These are phyloP conservation scores for Fabrea salina DNA, from an alignment of 169 alveolate species.

Conservation along the genomic window DNA sequence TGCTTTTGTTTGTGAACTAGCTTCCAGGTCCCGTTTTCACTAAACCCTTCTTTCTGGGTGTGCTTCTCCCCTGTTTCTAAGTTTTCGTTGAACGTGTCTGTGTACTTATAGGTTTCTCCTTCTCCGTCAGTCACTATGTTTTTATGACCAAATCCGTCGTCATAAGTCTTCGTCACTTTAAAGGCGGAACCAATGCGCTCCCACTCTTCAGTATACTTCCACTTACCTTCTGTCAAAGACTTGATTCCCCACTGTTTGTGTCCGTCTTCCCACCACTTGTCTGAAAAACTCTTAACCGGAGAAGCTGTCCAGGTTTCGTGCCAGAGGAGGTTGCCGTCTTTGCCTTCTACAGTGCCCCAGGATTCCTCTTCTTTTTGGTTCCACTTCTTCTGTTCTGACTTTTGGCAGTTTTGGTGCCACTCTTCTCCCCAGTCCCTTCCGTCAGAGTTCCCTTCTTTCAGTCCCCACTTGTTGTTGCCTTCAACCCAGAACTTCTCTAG, in stretches of 20 bases:
- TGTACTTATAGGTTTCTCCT: neutral
- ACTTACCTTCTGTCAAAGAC: neutral
- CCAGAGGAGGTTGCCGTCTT: neutral
- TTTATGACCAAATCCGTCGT: neutral
- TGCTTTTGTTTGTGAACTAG: neutral
- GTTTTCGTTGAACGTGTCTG: neutral
- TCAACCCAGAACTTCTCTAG: conserved; percentile 6
- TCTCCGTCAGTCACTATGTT: neutral
- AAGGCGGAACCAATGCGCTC: neutral
- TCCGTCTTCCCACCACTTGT: conserved; percentile 14
- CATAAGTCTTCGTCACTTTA: neutral
- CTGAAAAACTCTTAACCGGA: neutral
- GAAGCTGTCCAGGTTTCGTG: neutral
- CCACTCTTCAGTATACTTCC: conserved; percentile 5
- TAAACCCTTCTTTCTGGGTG: conserved; percentile 5
- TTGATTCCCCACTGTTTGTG: conserved; percentile 10
- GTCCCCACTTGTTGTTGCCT: neutral
- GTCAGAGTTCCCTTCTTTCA: neutral
- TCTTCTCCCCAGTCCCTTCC: neutral
- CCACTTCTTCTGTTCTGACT: neutral
- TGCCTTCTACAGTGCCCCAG: conserved; percentile 12
- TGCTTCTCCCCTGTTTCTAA: neutral
- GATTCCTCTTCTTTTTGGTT: neutral
- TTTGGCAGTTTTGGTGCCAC: neutral
- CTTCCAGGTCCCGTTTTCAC: neutral